Base-by-base conservation (phyloP, 148 eudicot species). In the Vaccinium vitisidaea region DNA sequence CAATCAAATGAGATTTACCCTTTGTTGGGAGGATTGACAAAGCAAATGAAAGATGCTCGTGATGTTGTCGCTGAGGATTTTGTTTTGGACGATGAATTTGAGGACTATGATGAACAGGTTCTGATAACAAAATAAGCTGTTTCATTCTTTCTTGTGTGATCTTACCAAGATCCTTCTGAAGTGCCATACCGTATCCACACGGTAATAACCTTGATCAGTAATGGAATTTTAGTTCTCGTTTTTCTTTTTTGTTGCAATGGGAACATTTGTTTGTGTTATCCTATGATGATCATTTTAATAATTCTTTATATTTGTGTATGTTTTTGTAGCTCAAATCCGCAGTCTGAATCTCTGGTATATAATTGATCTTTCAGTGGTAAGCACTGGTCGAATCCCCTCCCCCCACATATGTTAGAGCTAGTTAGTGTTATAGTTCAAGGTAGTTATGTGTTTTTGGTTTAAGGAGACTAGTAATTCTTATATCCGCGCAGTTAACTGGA, bases 41-140 rank as follows among this genome's bases (percentile, higher is more conserved):
- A 90, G 85, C 94, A 91, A 59, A 92, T 95, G 92, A 95, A 90
- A 86, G 94, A 93, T 77, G 89, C 84, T 86, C 92, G 90, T 77
- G 84, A 87, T 86, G 86, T 86, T 80, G 77, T 77, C 54, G 56
- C 74, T 48, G 89, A 84, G 43, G 86, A 87, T 82, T 86, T 81
- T 75, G 71, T 84, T 81, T 73, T 75, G 23, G 91, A 84, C 76
- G 86, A 90, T 55, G 87, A 84, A 77, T 84, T 84, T 88, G 86
- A 85, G 76, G 82, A 85, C 77, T 80, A 70, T 76, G 36, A 50
- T 54, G 63, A 74, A 61, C 67, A 48, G 30, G 59, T 77, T 76
- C 49, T 85, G 69, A 6, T 25, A 58, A 56, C 15, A 39, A 79
- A 55, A 16, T 49, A 46, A 39, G 69, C 3, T 50, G 1, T 2